phyloP scores from a whole-genome alignment of 805 yeast genomes.

The Barnettozyma vustinii region DNA sequence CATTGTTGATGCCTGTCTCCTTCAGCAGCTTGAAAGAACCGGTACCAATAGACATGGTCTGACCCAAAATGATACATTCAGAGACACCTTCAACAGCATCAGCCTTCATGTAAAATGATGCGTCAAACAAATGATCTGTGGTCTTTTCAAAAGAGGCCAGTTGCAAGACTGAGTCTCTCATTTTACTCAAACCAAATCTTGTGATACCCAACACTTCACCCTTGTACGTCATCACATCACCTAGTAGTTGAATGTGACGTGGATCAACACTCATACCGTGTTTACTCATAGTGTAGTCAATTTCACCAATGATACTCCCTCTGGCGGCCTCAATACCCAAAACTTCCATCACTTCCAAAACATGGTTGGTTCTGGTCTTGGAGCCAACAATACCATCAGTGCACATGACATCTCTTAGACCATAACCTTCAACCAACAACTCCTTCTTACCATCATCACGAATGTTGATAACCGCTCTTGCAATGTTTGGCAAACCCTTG shows the following conservation, averaged over 20 bases:
- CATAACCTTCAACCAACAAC: constrained; percentile 95
- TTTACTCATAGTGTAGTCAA: constrained; percentile 95
- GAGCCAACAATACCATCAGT: constrained; percentile 94
- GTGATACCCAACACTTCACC: constrained; percentile 98
- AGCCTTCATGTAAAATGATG: constrained; percentile 95
- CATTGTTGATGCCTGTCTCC: constrained; percentile 40
- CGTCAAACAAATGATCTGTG: constrained; percentile 96
- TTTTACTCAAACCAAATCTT: constrained; percentile 93
- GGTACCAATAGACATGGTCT: constrained; percentile 96
- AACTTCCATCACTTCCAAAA: constrained; percentile 81
- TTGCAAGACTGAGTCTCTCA: constrained; percentile 97
- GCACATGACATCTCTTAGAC: constrained; percentile 91
- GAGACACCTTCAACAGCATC: constrained; percentile 97
- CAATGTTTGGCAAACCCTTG: constrained; percentile 85
- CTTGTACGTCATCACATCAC: constrained; percentile 98
- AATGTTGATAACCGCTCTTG: constrained; percentile 95
- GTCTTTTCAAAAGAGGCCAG: constrained; percentile 97
- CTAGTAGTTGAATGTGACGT: constrained; percentile 94
- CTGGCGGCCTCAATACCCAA: constrained; percentile 98
- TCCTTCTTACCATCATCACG: constrained; percentile 83
- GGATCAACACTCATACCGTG: constrained; percentile 99
- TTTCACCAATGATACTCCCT: constrained; percentile 85
- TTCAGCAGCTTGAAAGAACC: constrained; percentile 89
- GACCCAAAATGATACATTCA: constrained; percentile 95
- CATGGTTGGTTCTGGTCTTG: constrained; percentile 85